These are phyloP conservation scores for Cytospora paraplurivora DNA, from an alignment of 2,329 filamentous ascomycete species.

Conservation along the genomic window DNA sequence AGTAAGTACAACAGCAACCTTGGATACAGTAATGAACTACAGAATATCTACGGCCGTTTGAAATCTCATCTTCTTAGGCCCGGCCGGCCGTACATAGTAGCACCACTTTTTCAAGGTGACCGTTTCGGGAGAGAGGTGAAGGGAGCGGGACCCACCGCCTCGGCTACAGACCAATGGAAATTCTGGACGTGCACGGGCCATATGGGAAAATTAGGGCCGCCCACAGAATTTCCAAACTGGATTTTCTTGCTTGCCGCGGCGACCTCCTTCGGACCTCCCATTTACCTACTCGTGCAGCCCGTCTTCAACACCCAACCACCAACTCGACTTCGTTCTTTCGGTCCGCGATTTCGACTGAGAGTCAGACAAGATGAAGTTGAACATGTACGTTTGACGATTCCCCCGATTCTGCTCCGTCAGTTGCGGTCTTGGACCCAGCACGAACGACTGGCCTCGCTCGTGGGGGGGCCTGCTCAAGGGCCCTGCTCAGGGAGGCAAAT, in stretches of 20 bases:
- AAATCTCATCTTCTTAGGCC: slow-evolving; percentile 1
- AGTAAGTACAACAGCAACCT: slow-evolving; percentile 1
- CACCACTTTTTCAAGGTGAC: slow-evolving; percentile 16
- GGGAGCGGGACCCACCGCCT: not conserved
- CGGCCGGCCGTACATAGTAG: not conserved
- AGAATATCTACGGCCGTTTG: not conserved
- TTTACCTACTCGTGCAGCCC: slow-evolving; percentile 21
- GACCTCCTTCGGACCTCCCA: slow-evolving; percentile 20
- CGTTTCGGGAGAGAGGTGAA: slow-evolving; percentile 8
- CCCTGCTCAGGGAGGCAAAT: not conserved
- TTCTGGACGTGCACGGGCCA: slow-evolving; percentile 14
- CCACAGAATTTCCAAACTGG: slow-evolving; percentile 27
- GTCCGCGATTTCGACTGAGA: slow-evolving; percentile 35
- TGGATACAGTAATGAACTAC: not conserved
- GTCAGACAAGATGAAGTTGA: slow-evolving; percentile 65
- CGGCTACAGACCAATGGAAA: not conserved
- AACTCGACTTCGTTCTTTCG: slow-evolving; percentile 36
- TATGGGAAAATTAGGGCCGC: slow-evolving; percentile 26
- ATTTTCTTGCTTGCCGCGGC: slow-evolving; percentile 21
- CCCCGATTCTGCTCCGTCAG: not conserved
- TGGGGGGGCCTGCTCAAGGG: slow-evolving; percentile 12
- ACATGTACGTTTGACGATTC: slow-evolving; percentile 26
- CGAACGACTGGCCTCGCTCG: not conserved
- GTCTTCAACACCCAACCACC: slow-evolving; percentile 25
- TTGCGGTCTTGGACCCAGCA: not conserved